Conservation (phyloP, 768 basidiomycete species). For the Suillus decipiens region DNA sequence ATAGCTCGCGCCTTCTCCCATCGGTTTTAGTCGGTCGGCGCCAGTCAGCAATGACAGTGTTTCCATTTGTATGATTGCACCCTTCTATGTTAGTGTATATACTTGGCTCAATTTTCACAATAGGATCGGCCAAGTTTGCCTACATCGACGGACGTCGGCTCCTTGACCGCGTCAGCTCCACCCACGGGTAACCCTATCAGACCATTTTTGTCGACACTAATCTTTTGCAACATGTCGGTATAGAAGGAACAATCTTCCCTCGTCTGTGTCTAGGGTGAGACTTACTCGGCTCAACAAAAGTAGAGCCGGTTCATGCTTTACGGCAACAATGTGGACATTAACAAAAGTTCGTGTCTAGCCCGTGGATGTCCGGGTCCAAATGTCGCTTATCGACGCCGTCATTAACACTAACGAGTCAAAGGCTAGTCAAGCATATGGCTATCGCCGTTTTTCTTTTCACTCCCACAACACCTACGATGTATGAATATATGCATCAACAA, state of each 20-base stretch:
- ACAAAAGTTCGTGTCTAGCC: neutral
- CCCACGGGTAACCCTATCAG: neutral
- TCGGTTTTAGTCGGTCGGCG: neutral
- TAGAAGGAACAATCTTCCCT: neutral
- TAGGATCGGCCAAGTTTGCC: neutral
- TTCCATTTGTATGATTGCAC: neutral
- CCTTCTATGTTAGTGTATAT: neutral
- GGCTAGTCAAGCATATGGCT: neutral
- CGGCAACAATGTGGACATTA: neutral
- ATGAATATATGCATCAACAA: constrained; percentile 38
- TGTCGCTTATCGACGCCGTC: neutral
- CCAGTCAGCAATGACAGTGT: neutral
- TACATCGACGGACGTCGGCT: neutral
- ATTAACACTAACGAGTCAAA: neutral
- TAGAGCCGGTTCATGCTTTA: neutral
- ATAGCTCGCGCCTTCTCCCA: neutral
- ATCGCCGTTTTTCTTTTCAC: neutral
- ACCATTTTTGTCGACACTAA: neutral
- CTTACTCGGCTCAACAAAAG: neutral
- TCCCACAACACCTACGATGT: constrained; percentile 12
- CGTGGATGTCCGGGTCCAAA: neutral
- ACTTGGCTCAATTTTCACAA: neutral
- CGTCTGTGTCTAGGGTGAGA: no score
- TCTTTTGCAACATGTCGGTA: neutral
- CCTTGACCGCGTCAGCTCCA: neutral